phyloP scores from a whole-genome alignment of 1,284 basidiomycete genomes.

The Cutaneotrichosporon sp. region DNA sequence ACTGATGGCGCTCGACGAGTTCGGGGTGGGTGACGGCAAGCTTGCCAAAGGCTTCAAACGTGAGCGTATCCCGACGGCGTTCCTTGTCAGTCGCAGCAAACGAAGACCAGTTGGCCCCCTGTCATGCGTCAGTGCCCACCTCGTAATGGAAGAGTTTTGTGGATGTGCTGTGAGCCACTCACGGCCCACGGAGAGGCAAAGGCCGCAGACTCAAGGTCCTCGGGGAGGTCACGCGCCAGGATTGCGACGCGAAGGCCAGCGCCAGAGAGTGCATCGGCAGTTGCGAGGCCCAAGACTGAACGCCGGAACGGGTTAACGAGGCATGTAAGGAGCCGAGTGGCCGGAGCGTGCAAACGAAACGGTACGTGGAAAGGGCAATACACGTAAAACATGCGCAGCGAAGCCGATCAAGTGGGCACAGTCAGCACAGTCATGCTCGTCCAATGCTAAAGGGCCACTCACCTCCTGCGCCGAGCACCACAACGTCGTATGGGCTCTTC shows the following conservation, averaged over 20 bases:
- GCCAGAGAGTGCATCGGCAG: constrained; percentile 47
- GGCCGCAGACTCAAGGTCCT: constrained; percentile 57
- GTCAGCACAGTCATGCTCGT: not conserved
- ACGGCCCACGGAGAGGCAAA: constrained; percentile 70
- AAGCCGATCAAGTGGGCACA: not conserved
- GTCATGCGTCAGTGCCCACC: not conserved
- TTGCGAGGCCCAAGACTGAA: constrained; percentile 51
- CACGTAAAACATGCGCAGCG: not conserved
- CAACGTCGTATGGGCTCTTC: constrained; percentile 37
- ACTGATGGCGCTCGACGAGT: constrained; percentile 49
- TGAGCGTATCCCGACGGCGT: constrained; percentile 37
- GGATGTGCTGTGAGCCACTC: constrained; percentile 30
- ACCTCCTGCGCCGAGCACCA: constrained; percentile 57
- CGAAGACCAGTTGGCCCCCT: constrained; percentile 66
- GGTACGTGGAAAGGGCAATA: constrained; percentile 35
- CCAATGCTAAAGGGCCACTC: constrained; percentile 7
- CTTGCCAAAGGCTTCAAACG: constrained; percentile 51
- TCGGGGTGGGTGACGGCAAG: constrained; percentile 51
- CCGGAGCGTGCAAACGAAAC: no score
- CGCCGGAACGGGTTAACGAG: constrained; percentile 20
- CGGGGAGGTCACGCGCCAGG: constrained; percentile 62
- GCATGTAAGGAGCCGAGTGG: constrained; percentile 20
- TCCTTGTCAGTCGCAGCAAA: constrained; percentile 53
- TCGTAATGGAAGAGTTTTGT: no score
- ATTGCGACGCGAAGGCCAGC: constrained; percentile 56